These are phyloP conservation scores for Fagopyrum homotropicum DNA, from an alignment of 148 eudicot species.

Conservation along the genomic window DNA sequence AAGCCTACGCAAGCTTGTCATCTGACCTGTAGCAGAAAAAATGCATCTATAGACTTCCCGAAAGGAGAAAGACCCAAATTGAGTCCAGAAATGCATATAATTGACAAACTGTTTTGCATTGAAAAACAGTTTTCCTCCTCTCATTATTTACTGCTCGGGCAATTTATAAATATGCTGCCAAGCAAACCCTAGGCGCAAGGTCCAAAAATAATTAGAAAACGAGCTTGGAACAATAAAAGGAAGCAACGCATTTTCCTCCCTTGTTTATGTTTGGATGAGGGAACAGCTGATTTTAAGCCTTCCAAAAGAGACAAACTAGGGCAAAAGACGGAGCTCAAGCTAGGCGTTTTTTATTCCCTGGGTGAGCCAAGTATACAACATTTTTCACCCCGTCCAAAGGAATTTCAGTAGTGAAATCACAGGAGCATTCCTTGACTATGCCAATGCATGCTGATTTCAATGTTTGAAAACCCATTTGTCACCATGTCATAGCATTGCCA, in stretches of 20 bases:
- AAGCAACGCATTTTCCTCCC: not conserved
- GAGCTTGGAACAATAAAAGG: not conserved
- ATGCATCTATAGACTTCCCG: not conserved
- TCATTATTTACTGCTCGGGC: no score
- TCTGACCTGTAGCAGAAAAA: constrained; percentile 39
- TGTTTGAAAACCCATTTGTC: not conserved
- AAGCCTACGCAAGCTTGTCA: constrained; percentile 88
- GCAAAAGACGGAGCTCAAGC: not conserved
- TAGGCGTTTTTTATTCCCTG: not conserved
- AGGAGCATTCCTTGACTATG: not conserved
- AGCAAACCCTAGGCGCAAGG: not conserved
- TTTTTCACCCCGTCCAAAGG: not conserved
- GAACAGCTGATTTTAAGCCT: not conserved
- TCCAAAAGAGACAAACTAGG: not conserved
- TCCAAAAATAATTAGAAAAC: not conserved
- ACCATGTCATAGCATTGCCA: not conserved
- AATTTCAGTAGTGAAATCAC: not conserved
- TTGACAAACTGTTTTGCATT: not conserved
- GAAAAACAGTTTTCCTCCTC: no score
- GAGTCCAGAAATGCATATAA: not conserved
- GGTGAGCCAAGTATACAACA: not conserved
- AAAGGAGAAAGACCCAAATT: not conserved
- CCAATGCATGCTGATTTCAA: not conserved
- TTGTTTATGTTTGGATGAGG: not conserved
- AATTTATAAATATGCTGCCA: no score